Evolutionary conservation across 768 basidiomycete species (phyloP), one percentile per base, ranked within the genome.

Genomic region (Mycena polygramma): DNA sequence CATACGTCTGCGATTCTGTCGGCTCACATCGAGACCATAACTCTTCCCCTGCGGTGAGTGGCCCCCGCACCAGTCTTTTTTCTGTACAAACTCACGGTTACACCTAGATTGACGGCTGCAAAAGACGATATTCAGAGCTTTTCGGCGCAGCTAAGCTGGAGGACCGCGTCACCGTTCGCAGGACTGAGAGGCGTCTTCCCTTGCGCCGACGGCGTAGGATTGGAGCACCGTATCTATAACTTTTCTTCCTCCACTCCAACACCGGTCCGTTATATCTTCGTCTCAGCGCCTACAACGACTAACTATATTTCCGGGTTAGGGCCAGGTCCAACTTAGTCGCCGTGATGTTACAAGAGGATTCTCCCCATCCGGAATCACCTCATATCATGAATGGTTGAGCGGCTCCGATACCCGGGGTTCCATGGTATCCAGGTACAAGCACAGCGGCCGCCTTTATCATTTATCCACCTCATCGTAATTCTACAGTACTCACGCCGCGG

Each of bases 321-420:
- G 15, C 17, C 59, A 66, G 39, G 61, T 71, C 9, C 76, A 69
- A 19, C 88, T 83, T 73, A 77, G 86, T 49, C 83, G 86, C 45
- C 73, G 85, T 43, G 87, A 90, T 63, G 87, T 93, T 54, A 86
- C 88, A 4, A 85, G 93, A 71, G 92, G 92, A 3, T 84, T 93
- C 73, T 81, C 86, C 10, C 71, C 79, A 30, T 66, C 77, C 7
- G 79, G 80, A 20, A 73, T 83, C 22, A 70, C 70, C 19, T 73
- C 76, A 3, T 89, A 87, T 72, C 77, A 85, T 24, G 77, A 77
- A 17, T 85, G 85, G 86, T 76, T 74, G 41, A 73, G 73, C 35
- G 67, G 76, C n/a, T 69, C 78, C 68, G 71, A 74, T 57, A 60
- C 82, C 43, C 75, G 75, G 46, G 76, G 79, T 62, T 73, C 80